Evolutionary conservation across 306 rosid genomes (phyloP).

Genomic region (Glycyrrhiza uralensis): DNA sequence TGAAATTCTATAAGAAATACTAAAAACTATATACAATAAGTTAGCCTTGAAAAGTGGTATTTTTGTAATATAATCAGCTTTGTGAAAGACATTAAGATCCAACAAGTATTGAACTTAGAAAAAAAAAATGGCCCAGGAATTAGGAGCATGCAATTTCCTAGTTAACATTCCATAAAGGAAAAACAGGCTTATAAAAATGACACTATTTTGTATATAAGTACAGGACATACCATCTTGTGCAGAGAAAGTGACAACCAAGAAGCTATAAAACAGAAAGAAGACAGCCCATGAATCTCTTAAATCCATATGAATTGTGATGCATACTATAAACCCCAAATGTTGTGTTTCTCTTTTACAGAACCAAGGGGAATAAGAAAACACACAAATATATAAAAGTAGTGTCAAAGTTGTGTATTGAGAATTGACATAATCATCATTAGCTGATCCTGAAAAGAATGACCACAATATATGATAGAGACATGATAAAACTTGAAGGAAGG

Average conservation of each 20-base stretch:
- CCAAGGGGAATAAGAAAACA: slow-evolving; percentile 27
- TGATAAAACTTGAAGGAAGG: slow-evolving; percentile 43
- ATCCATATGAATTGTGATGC: slow-evolving; percentile 39
- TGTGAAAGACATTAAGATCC: background rate
- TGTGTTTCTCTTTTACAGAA: slow-evolving; percentile 11
- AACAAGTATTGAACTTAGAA: background rate
- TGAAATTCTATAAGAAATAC: slow-evolving; percentile 18
- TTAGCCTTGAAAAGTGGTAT: background rate
- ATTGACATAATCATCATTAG: background rate
- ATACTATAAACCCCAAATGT: background rate
- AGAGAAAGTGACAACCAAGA: slow-evolving; percentile 43
- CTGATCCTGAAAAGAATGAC: slow-evolving; percentile 9
- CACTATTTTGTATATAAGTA: slow-evolving; percentile 1
- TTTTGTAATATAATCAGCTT: background rate
- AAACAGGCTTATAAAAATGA: background rate
- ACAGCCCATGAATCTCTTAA: slow-evolving; percentile 29
- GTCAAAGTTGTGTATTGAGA: slow-evolving; percentile 10
- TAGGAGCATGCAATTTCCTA: background rate
- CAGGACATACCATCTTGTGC: slow-evolving; percentile 65
- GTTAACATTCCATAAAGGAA: background rate
- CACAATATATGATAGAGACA: slow-evolving; percentile 17
- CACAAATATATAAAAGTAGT: slow-evolving; percentile 16
- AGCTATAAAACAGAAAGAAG: slow-evolving; percentile 50
- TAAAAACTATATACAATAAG: background rate
- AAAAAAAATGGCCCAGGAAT: background rate